Evolutionary conservation across 1,139 yeast genomes (phyloP), one percentile per base, ranked within the genome.

Genomic region (Pichia terricola): DNA sequence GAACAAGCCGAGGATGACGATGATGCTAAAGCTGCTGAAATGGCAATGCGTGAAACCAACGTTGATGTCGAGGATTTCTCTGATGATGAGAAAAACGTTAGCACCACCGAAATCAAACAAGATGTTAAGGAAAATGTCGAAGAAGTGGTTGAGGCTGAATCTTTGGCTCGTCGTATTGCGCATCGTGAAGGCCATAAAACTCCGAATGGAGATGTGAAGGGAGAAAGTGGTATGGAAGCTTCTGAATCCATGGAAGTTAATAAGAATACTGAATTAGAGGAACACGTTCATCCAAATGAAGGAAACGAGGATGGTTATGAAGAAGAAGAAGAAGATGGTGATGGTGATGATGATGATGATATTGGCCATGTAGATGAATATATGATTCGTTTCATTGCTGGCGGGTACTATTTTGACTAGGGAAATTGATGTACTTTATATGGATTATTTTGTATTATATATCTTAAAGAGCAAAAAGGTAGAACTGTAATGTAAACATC

Each of bases 1-100:
- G 95, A 95, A 2, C 89, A 84, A 59, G 98, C 96, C 0, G 98
- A 91, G 65, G 98, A 94, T 60, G 96, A 80, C 44, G 96, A 91
- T 45, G 99, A 94, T 67, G 83, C 94, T 25, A 77, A 75, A 4
- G 99, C 99, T 2, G 97, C 97, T 0, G 82, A 73, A 52, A 78
- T 78, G 34, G 98, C 98, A 0, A 72, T 88, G 81, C 75, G 75
- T 54, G 98, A 91, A 61, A 86, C 77, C n/a, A 83, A 81, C 22
- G 65, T 76, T 28, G 98, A 91, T 59, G 81, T 79, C 43, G 91
- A 83, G 41, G 99, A 94, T 60, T 91, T 91, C 61, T 73, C 69
- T 10, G 83, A 78, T 37, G 63, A 59, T 32, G 51, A 47, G 32
- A 42, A 34, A n/a, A 37, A 37, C n/a, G 30, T 25, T 5, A 33